Base-by-base conservation (phyloP, 2,329 filamentous ascomycete species). In the Massarina eburnea region DNA sequence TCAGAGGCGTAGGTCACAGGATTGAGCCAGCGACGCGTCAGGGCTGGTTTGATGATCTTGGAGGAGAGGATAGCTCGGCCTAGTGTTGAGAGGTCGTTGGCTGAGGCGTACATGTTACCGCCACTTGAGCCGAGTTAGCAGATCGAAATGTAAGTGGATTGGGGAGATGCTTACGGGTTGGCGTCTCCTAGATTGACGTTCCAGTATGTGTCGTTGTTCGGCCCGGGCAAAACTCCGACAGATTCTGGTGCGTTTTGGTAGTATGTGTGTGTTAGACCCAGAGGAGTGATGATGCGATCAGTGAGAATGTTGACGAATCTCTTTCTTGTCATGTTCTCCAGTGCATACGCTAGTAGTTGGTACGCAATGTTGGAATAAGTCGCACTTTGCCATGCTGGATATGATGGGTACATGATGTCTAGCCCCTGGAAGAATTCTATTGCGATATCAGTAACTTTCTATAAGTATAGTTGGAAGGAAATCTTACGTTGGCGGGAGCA, bases 251-350 rank as follows among this genome's bases (percentile, higher is more conserved):
- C 64, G 19, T 58, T 58, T 33, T 42, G 64, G 45, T 60, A 58
- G 49, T 59, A 71, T 1, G 72, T 73, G 14, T 58, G 55, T 9
- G 66, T 72, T 17, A 79, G 52, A 1, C 63, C 62, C 7, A 78
- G 59, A 2, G 73, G 71, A 20, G 66, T 53, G 19, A 74, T 58
- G 8, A 78, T 43, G 3, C 64, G 58, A 2, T 69, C 52, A 14
- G 69, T 43, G 2, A 77, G 46, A 1, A 73, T 51, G 0, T 67
- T 53, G 14, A 61, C 50, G 30, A 69, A 75, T 0, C 59, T 51
- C 33, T 69, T 64, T 2, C 67, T 65, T 0, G 70, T 71, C 6
- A 77, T 71, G 3, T 58, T 67, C 55, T 70, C 74, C 29, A 68
- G 59, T 20, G 61, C 71, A 59, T 66, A 73, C 34, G 51, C 73